Percentiles rank a stretch among this genome's conserved stretches.
Evolutionary conservation across 768 basidiomycete genomes (phyloP).

Genomic region (Harrya chromipes): DNA sequence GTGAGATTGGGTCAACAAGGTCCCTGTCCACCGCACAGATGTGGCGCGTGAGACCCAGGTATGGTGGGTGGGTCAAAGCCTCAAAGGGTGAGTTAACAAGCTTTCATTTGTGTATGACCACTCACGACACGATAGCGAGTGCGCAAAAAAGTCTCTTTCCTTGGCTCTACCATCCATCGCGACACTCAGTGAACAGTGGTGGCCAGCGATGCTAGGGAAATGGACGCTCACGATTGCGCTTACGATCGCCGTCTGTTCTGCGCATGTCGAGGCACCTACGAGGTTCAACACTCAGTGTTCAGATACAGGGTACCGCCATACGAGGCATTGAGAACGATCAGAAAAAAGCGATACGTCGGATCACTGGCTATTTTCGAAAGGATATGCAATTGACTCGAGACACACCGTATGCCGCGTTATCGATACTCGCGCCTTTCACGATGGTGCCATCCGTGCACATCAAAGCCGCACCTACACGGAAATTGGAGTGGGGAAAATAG

Average conservation of each 20-base stretch:
- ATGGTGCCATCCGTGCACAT: slow-evolving; percentile 65
- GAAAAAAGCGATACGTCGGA: too few species aligned
- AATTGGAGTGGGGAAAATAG: slow-evolving; percentile 85
- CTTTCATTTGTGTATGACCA: slow-evolving; percentile 1
- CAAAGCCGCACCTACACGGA: slow-evolving; percentile 88
- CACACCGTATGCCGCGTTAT: slow-evolving; percentile 89
- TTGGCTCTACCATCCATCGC: slow-evolving; percentile 56
- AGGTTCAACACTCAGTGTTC: not conserved
- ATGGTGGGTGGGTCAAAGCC: too few species aligned
- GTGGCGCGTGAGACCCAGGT: too few species aligned
- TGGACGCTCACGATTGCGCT: slow-evolving; percentile 73
- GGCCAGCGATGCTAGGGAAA: not conserved
- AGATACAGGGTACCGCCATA: too few species aligned
- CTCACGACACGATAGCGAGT: slow-evolving; percentile 76
- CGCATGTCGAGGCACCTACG: slow-evolving; percentile 85
- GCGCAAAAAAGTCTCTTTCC: slow-evolving; percentile 65
- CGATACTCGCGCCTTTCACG: slow-evolving; percentile 84
- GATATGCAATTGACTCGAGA: slow-evolving; percentile 4
- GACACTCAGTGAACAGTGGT: too few species aligned
- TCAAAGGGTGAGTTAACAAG: too few species aligned
- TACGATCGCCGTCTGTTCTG: slow-evolving; percentile 87
- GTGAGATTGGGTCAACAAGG: slow-evolving; percentile 66
- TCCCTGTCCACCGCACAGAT: slow-evolving; percentile 46
- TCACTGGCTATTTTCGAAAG: too few species aligned
- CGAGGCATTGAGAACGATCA: too few species aligned